Percentiles rank a stretch among this genome's conserved stretches.
These are phyloP conservation scores for Aurifilum marmelostoma DNA, from an alignment of 2,329 filamentous ascomycete genomes.

Conservation along the genomic window DNA sequence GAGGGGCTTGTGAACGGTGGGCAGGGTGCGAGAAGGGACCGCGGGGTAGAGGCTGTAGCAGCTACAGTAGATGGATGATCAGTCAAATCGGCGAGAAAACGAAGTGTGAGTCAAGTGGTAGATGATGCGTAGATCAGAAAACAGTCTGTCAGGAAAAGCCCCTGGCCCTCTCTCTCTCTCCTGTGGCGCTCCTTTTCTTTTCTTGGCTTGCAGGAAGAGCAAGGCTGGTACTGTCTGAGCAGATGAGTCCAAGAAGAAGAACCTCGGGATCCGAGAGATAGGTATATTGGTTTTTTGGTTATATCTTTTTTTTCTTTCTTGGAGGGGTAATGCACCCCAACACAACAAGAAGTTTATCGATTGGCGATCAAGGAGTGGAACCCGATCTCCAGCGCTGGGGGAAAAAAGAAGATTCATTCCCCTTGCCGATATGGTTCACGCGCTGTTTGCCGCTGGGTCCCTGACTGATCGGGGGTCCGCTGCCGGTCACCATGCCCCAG, in stretches of 20 bases:
- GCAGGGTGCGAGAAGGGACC: conserved; percentile 25
- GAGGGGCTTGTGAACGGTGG: conserved; percentile 27
- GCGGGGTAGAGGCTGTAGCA: conserved; percentile 26
- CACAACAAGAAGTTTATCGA: neutral
- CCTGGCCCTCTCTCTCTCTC: neutral
- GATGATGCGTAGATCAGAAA: neutral
- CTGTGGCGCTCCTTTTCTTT: neutral
- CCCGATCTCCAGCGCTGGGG: neutral
- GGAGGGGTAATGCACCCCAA: neutral
- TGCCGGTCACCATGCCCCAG: neutral
- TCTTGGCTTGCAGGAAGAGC: neutral
- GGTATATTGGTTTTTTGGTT: too few species aligned
- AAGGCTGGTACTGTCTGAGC: neutral
- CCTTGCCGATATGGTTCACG: neutral
- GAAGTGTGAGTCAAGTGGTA: neutral
- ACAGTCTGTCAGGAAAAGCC: neutral
- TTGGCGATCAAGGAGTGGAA: conserved; percentile 1
- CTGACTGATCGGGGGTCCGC: neutral
- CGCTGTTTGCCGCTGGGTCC: neutral
- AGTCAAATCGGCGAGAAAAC: conserved; percentile 8
- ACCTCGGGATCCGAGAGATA: conserved; percentile 1
- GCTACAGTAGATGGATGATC: conserved; percentile 6
- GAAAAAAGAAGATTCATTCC: neutral
- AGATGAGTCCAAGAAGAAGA: neutral
- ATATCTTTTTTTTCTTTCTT: too few species aligned